Base-by-base conservation (phyloP, 495 filamentous ascomycete species). In the Amniculicola lignicola region DNA sequence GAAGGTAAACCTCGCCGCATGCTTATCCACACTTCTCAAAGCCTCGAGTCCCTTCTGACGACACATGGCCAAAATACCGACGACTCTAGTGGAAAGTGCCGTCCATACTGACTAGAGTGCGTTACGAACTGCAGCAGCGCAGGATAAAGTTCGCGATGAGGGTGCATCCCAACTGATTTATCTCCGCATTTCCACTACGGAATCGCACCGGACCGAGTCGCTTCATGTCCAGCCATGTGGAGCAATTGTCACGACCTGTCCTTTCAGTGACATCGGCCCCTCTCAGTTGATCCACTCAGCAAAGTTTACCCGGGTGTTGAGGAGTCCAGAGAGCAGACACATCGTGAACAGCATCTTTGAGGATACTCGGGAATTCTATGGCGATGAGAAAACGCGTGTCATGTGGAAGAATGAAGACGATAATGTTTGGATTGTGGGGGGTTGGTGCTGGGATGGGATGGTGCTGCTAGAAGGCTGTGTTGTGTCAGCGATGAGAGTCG, bases 381-480 rank as follows among this genome's bases (percentile, higher is more conserved):
- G 51, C 6, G 33, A 50, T n/a, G 35, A 49, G 36, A 44, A 52
- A 41, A 25, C 44, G 37, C 15, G 27, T 28, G 12, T 18, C 10
- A 16, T 29, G 19, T 80, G 78, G 78, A 70, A 61, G 7, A 81
- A 80, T 56, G 79, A 79, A 0, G 72, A 77, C 29, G 70, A 65
- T 1, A 68, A 71, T 12, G 74, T 82, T 6, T 82, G 70, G 66
- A 54, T 82, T 24, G 75, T 72, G 6, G 81, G 81, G 15, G 74
- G 75, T 0, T 84, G 80, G 81, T 82, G 80, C 54, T 82, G 81
- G 80, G 81, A 84, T 70, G 81, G 81, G 0, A 82, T 82, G 80
- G 81, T 82, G 9, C 42, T 84, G 50, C 62, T 83, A 11, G 79
- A 83, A 57, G 81, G 81, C 7, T 84, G 81, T 51, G 64, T 81